These are phyloP conservation scores for Sporisorium scitamineum DNA, from an alignment of 1,284 basidiomycete genomes.

Conservation along the genomic window DNA sequence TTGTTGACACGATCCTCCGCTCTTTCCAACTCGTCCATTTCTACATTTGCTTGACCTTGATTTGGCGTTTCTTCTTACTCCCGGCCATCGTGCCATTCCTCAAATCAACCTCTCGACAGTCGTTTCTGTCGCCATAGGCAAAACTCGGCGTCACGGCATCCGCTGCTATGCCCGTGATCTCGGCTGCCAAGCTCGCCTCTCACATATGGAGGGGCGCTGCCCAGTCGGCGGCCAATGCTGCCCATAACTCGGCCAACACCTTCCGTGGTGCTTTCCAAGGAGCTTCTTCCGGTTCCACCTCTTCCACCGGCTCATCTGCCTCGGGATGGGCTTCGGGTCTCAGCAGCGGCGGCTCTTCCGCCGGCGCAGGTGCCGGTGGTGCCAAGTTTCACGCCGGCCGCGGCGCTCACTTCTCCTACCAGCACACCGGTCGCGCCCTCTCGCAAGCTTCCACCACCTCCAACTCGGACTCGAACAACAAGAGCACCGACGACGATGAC, in stretches of 20 bases:
- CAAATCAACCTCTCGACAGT: neutral
- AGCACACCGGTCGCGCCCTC: slow-evolving; percentile 54
- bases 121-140: slow-evolving; percentile 19
- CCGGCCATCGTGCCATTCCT: slow-evolving; percentile 12
- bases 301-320: slow-evolving; percentile 45
- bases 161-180: slow-evolving; percentile 49
- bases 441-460: slow-evolving; percentile 50
- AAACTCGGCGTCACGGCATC: slow-evolving; percentile 27
- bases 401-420: slow-evolving; percentile 58
- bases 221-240: slow-evolving; percentile 55
- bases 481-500: slow-evolving; percentile 53
- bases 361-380: slow-evolving; percentile 58
- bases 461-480: slow-evolving; percentile 40
- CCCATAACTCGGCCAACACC: slow-evolving; percentile 56
- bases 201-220: slow-evolving; percentile 59
- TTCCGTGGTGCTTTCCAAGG: slow-evolving; percentile 54
- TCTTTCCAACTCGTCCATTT: neutral
- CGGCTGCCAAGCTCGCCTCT: slow-evolving; percentile 59
- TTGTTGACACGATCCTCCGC: neutral
- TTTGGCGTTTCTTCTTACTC: neutral
- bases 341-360: slow-evolving; percentile 49
- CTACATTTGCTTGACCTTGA: neutral
- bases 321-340: slow-evolving; percentile 54
- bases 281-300: slow-evolving; percentile 28
- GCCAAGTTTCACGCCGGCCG: slow-evolving; percentile 63